Evolutionary conservation across 345 rosid genomes (phyloP).

Genomic region (Abelmoschus esculentus): DNA sequence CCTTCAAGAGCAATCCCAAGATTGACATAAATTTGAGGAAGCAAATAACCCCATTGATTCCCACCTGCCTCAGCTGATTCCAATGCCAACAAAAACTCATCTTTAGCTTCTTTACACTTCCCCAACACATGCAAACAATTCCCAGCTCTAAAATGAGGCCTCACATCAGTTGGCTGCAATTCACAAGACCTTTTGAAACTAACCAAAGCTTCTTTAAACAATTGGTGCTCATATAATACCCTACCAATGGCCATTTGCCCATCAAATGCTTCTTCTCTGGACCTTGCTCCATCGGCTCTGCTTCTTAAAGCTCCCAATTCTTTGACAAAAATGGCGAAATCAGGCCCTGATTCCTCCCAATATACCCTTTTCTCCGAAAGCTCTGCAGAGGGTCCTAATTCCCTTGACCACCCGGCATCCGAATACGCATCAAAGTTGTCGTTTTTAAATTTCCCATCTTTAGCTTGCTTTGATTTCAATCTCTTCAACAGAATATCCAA

Average conservation of each 20-base stretch:
- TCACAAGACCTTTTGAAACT: conserved; percentile 96
- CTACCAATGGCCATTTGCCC: conserved; percentile 95
- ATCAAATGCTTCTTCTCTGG: conserved; percentile 94
- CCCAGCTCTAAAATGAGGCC: conserved; percentile 58
- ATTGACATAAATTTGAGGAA: conserved; percentile 45
- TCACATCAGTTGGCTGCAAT: conserved; percentile 44
- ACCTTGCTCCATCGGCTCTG: conserved; percentile 83
- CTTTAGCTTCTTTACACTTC: conserved; percentile 72
- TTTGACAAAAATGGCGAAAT: conserved; percentile 60
- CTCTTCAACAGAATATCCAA: conserved; percentile 89
- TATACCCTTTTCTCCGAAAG: conserved; percentile 62
- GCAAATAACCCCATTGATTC: conserved; percentile 82
- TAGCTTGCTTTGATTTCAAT: conserved; percentile 71
- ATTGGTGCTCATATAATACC: conserved; percentile 76
- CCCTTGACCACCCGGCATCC: conserved; percentile 97
- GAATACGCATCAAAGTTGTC: conserved; percentile 75
- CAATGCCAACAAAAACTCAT: conserved; percentile 72
- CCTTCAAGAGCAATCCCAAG: background rate
- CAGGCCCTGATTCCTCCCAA: conserved; percentile 85
- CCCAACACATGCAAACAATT: conserved; percentile 75
- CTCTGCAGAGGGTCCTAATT: conserved; percentile 69
- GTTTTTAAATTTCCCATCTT: conserved; percentile 35
- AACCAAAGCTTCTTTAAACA: conserved; percentile 78
- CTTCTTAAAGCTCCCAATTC: conserved; percentile 79
- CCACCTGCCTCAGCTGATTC: conserved; percentile 94